These are phyloP conservation scores for Fonsecaea nubica DNA, from an alignment of 2,329 filamentous ascomycete species.

Conservation along the genomic window DNA sequence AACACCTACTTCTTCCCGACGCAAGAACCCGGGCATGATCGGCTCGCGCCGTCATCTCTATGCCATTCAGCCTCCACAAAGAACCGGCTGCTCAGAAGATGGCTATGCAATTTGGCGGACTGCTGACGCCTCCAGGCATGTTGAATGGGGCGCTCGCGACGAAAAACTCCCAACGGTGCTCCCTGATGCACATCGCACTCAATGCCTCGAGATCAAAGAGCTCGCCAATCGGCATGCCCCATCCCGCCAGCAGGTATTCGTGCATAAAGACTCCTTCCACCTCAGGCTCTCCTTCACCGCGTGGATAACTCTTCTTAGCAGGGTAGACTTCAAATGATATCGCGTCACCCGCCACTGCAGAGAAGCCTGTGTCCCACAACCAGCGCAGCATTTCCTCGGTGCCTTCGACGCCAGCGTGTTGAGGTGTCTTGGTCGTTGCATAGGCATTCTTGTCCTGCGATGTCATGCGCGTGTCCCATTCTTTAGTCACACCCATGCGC, in stretches of 20 bases:
- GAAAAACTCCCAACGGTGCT: conserved; percentile 55
- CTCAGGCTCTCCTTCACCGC: conserved; percentile 18
- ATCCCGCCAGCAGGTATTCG: conserved; percentile 41
- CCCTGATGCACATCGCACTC: conserved; percentile 44
- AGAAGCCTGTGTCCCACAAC: conserved; percentile 65
- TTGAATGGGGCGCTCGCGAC: conserved; percentile 48
- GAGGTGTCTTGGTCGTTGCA: conserved; percentile 42
- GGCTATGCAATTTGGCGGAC: conserved; percentile 39
- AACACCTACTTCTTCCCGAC: too few relatives aligned
- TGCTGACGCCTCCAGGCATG: conserved; percentile 39
- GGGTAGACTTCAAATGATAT: conserved; percentile 60
- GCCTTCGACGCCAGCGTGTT: conserved; percentile 55
- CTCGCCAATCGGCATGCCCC: conserved; percentile 43
- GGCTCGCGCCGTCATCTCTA: not conserved
- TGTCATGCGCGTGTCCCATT: conserved; percentile 52
- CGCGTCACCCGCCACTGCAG: conserved; percentile 64
- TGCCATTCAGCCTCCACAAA: not conserved
- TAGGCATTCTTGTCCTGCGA: conserved; percentile 46
- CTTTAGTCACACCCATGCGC: conserved; percentile 51
- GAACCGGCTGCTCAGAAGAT: conserved; percentile 34
- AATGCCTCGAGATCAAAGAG: conserved; percentile 50
- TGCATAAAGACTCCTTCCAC: conserved; percentile 34
- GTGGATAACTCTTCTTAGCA: conserved; percentile 26
- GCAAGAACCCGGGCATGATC: not conserved
- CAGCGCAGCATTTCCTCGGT: conserved; percentile 59